Evolutionary conservation across 2,329 filamentous ascomycete genomes (phyloP), one percentile per base, ranked within the genome.

Genomic region (Polychaeton citri): DNA sequence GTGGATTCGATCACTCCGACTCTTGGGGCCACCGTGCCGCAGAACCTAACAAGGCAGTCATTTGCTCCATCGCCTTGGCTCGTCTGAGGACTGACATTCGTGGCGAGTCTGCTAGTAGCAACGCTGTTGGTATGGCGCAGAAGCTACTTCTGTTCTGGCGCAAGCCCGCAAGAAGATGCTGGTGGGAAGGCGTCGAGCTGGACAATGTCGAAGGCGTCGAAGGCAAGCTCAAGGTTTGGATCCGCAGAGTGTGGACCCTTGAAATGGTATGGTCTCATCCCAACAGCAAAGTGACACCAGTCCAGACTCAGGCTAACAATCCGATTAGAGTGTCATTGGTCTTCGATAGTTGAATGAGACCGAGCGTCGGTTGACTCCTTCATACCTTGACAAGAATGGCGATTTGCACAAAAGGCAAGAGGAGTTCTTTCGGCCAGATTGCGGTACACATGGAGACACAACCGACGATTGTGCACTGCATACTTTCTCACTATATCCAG

Each of bases 101-200:
- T 21, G 72, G 85, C 37, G 84, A 87, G 48, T 79, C 78, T 51
- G 67, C 82, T 35, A 86, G 79, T 51, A 75, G 66, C 50, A 78
- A 74, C 55, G 81, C 85, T 1, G 85, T 96, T 13, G 88, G 88
- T 35, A 98, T 98, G 90, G 90, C 90, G 9, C 90, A 98, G 61
- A 98, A 98, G 64, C 72, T 98, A 32, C 71, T 98, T 10, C 71
- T 98, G 3, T 98, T 98, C 67, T 98, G 90, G 90, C 76, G 90
- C 46, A 98, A 98, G 63, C 90, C 90, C 12, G 90, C 90, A 10
- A 71, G 90, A 42, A 74, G 90, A 58, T 98, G 90, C 68, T 98
- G 90, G 90, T 98, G 90, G 90, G 90, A 98, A 59, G 90, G 90
- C 17, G 81, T 98, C 24, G 87, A 96, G 58, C 69, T 98, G 31